These are phyloP conservation scores for Neonectria hederae DNA, from an alignment of 2,329 filamentous ascomycete species.

Conservation along the genomic window DNA sequence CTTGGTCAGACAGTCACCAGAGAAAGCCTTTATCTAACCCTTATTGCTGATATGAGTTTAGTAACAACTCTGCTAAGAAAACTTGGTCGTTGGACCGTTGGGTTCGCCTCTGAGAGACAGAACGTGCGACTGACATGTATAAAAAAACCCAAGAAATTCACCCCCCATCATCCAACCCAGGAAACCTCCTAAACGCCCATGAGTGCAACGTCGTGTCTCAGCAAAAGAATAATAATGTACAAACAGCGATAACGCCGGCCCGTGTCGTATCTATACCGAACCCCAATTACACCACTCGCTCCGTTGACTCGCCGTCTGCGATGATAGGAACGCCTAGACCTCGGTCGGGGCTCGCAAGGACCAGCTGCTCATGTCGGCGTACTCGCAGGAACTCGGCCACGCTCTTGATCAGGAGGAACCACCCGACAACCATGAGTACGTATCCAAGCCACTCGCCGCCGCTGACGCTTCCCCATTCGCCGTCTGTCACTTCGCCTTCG, in stretches of 20 bases:
- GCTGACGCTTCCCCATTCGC: constrained; percentile 63
- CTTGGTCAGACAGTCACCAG: background rate
- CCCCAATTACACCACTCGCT: constrained; percentile 72
- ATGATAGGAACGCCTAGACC: constrained; percentile 87
- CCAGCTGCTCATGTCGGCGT: constrained; percentile 89
- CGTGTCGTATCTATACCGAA: background rate
- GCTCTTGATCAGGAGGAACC: constrained; percentile 97
- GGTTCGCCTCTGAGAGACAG: constrained; percentile 14
- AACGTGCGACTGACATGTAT: constrained; percentile 8
- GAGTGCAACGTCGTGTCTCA: constrained; percentile 15
- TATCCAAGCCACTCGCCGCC: constrained; percentile 92
- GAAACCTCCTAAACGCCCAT: constrained; percentile 20
- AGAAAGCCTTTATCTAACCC: background rate
- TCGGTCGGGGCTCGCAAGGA: constrained; percentile 90
- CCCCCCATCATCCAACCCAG: constrained; percentile 12
- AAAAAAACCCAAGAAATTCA: constrained; percentile 14
- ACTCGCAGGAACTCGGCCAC: constrained; percentile 90
- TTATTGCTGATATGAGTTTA: background rate
- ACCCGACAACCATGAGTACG: constrained; percentile 93
- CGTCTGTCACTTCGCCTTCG: constrained; percentile 69
- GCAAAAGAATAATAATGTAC: constrained; percentile 20
- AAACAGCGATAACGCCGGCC: background rate
- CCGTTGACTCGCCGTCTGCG: constrained; percentile 82
- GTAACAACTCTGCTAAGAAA: constrained; percentile 2
- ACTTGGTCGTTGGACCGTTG: constrained; percentile 24